Base-by-base conservation (phyloP, 768 basidiomycete genomes). In the Mrakia frigida region DNA sequence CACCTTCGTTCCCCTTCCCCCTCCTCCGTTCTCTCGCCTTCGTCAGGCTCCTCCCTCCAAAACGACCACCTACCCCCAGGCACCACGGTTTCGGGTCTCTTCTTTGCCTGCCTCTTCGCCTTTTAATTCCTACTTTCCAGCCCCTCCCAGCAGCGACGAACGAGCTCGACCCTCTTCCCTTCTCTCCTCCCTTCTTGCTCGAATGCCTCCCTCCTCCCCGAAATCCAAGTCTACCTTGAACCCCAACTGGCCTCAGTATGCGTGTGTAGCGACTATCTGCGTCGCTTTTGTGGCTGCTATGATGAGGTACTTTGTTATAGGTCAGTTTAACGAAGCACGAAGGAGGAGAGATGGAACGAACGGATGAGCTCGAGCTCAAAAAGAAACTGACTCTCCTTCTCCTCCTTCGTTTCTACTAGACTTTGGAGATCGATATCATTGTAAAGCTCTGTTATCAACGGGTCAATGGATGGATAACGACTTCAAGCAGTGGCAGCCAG, bases 401-500 rank as follows among this genome's bases (percentile, higher is more conserved):
- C 41, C 43, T 43, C 39, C 18, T 60, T 50, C 53, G 21, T 78
- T 75, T 73, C 23, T 16, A 6, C 67, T 78, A 94, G 94, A 92
- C 82, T 87, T 86, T 82, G 83, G 86, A 10, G 93, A 94, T 82
- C 88, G 90, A 21, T 85, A 87, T 73, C 90, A 88, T 81, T 95
- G 94, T 81, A 84, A 87, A 76, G 87, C 91, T 6, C 83, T 94
- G 37, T 82, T 94, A 67, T 90, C 86, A 68, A 85, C 85, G 56
- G 94, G 94, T 39, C 87, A 87, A 79, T 96, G 93, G 93, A 82
- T 93, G 74, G 93, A 93, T 75, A 81, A 82, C 81, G 82, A 84
- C 35, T 86, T 87, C 81, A 85, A 82, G 77, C 90, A 90, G 80
- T 97, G 94, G 94, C 94, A 97, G 82, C 94, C 94, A 3, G 88